These are phyloP conservation scores for Colletotrichum kahawae DNA, from an alignment of 2,329 filamentous ascomycete species.

Conservation along the genomic window DNA sequence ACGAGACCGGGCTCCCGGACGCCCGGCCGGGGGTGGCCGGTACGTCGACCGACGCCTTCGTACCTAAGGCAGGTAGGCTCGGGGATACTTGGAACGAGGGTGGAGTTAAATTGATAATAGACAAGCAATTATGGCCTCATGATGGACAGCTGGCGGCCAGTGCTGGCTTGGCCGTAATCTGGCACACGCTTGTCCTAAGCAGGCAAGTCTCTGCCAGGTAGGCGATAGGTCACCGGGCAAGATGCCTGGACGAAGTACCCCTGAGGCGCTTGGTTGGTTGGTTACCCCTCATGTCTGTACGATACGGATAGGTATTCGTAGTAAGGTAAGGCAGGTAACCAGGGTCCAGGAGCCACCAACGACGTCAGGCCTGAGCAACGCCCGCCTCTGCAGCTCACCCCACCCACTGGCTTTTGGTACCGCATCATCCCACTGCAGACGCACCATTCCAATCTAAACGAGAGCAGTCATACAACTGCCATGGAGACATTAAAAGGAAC, in stretches of 20 bases:
- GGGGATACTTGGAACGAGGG: background rate
- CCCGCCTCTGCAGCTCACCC: background rate
- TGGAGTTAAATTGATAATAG: background rate
- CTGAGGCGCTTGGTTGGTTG: background rate
- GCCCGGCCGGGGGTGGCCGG: background rate
- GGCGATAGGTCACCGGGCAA: background rate
- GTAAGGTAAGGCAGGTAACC: background rate
- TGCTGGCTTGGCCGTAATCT: background rate
- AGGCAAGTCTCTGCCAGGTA: background rate
- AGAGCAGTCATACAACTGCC: background rate
- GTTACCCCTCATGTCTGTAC: conserved; percentile 1
- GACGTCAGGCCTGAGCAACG: background rate
- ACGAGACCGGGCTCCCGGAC: background rate
- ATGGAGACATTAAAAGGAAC: background rate
- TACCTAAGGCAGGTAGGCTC: too few species aligned
- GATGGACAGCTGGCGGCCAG: background rate
- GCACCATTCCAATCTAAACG: background rate
- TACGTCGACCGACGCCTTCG: too few species aligned
- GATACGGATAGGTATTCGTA: background rate
- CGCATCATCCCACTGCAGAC: background rate
- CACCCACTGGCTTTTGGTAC: background rate
- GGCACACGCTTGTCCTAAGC: background rate
- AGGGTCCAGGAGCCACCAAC: background rate
- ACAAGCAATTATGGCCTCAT: background rate
- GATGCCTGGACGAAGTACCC: background rate